Base-by-base conservation (phyloP, 805 yeast genomes). In the Zygoascus bituminiphila region DNA sequence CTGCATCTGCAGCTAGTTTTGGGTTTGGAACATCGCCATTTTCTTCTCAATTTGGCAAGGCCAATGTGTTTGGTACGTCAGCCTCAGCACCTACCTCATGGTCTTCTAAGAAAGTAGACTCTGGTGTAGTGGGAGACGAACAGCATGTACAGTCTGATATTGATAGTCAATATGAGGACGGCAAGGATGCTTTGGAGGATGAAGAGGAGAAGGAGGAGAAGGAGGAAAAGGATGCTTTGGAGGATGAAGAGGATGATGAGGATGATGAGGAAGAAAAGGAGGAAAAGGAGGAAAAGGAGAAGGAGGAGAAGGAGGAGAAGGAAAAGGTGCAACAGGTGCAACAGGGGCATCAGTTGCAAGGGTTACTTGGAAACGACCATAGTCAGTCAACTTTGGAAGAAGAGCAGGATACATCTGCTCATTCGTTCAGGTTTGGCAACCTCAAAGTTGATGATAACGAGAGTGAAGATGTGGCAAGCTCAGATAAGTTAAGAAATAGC, bases 261-360 rank as follows among this genome's bases (percentile, higher is more conserved):
- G 37, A 33, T 19, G 36, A 23, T 5, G 29, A 20, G 25, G 44
- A 29, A 23, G 47, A 50, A 23, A 47, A 43, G 39, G 43, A 14
- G 40, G 35, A 29, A 37, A 39, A 29, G 5, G 37, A 29, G 4
- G 46, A 25, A 14, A 45, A 24, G 15, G 22, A 44, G n/a, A 21
- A 37, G 7, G 45, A 44, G 12, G 37, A 33, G n/a, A n/a, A n/a
- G 12, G 36, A 23, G 6, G 29, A 20, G 25, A 40, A 29, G 20
- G 47, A 50, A 23, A 47, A 43, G 39, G 43, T 12, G 40, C 26
- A 29, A 37, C 39, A 29, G 5, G 37, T 17, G 4, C 42, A 25
- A 14, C 45, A 24, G 15, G n/a, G n/a, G n/a, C n/a, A n/a, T n/a
- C n/a, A n/a, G n/a, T n/a, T n/a, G n/a, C n/a, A n/a, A n/a, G n/a